Evolutionary conservation across 108 stramenopile genomes (phyloP), one percentile per base, ranked within the genome.

Genomic region (Pseudonitzschia delicatissima): DNA sequence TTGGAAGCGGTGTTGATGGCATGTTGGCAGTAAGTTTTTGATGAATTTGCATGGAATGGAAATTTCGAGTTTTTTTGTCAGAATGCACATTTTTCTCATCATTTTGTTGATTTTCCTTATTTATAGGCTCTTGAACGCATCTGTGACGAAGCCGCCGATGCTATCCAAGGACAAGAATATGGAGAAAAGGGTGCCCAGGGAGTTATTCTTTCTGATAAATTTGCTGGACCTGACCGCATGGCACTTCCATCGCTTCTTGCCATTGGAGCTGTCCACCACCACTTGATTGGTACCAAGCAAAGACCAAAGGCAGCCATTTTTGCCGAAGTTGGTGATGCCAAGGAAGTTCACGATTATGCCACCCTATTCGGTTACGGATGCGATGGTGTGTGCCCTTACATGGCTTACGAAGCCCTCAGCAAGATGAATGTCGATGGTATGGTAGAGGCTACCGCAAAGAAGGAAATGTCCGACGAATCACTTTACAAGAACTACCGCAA

Each of bases 191-290:
- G 97, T 39, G 87, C 87, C 28, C 77, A 96, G 52, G 90, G 94
- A 57, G 73, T 98, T 7, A 83, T 97, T 49, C 79, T 98, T 51
- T 94, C 94, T 28, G 96, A 98, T 77, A 80, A 77, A 29, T 74
- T 91, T 23, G 84, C 87, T 55, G 92, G 91, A 18, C 88, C 96
- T 26, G 95, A 96, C 68, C 87, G 94, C 9, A 82, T 95, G 62
- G 81, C 96, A 34, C 78, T 98, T 6, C 98, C 98, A 29, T 94
- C 96, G 0, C 81, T 98, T 49, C 68, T 98, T 33, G 90, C 97
- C 6, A 92, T 97, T 25, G 98, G 98, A 47, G 96, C 97, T 40
- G 97, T 97, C 45, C 98, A 98, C 71, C 98, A 98, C 66, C 94
- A 97, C 78, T 78, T 98, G 62, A 80, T 97, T 49, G 85, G 87